Conservation (phyloP, 2,329 filamentous ascomycete genomes). For the Diaporthe citri region DNA sequence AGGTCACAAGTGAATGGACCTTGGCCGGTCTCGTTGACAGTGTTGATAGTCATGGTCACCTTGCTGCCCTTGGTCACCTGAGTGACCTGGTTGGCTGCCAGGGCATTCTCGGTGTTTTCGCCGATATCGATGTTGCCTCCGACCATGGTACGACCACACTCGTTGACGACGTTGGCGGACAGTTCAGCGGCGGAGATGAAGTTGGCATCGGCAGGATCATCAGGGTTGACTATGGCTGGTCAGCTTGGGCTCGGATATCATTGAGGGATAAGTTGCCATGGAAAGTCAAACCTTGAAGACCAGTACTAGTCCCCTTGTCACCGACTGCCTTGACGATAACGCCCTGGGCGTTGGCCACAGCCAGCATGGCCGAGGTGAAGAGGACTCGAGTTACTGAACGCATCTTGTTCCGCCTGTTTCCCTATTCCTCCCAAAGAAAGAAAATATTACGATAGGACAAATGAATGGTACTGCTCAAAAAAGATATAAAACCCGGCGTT, state of each 20-base stretch:
- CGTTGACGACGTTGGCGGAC: conserved; percentile 62
- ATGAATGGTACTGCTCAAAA: neutral
- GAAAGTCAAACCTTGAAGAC: conserved; percentile 30
- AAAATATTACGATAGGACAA: conserved; percentile 4
- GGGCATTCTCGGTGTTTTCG: conserved; percentile 63
- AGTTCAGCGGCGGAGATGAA: conserved; percentile 70
- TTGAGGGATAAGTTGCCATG: neutral
- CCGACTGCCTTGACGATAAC: conserved; percentile 38
- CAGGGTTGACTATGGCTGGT: conserved; percentile 27
- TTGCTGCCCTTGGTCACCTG: conserved; percentile 59
- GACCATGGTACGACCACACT: conserved; percentile 72
- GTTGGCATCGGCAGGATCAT: conserved; percentile 60
- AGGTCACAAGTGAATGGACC: conserved; percentile 65
- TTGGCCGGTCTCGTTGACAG: conserved; percentile 62
- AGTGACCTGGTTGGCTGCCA: conserved; percentile 59
- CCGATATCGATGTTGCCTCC: conserved; percentile 70
- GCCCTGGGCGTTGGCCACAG: conserved; percentile 38
- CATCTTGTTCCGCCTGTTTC: conserved; percentile 30
- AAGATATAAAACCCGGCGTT: neutral
- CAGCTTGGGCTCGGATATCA: neutral
- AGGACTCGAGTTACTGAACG: conserved; percentile 32
- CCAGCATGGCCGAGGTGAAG: conserved; percentile 38
- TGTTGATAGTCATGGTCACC: conserved; percentile 59
- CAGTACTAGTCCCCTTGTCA: conserved; percentile 32
- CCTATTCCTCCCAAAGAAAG: neutral